Evolutionary conservation across 75 land plant species (phyloP).

Genomic region (Cryptomeria japonica): DNA sequence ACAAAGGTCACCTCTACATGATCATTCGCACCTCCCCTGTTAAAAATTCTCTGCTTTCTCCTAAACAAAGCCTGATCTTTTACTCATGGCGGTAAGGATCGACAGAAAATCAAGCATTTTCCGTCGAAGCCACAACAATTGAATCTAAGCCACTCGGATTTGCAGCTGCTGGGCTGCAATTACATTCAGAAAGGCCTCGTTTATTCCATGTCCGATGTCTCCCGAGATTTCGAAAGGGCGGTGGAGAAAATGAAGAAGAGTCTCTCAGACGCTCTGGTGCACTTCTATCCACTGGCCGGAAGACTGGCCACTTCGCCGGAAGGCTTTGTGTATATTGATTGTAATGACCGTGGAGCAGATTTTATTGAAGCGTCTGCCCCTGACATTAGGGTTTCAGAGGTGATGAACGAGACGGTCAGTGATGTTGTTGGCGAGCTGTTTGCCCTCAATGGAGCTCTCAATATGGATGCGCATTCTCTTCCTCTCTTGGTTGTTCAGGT

Average conservation of each 20-base stretch:
- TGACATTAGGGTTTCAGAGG: slow-evolving; percentile 14
- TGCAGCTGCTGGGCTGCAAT: slow-evolving; percentile 64
- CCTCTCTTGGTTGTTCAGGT: slow-evolving; percentile 55
- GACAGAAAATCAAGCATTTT: slow-evolving; percentile 19
- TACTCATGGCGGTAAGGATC: neutral
- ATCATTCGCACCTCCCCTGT: no score
- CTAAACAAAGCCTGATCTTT: no score
- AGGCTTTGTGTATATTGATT: slow-evolving; percentile 37
- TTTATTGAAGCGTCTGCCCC: slow-evolving; percentile 50
- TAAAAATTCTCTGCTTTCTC: no score
- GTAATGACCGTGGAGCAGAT: slow-evolving; percentile 50
- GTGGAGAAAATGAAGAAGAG: slow-evolving; percentile 24
- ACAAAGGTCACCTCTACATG: no score
- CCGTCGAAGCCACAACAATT: slow-evolving; percentile 25
- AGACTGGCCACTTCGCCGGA: slow-evolving; percentile 29
- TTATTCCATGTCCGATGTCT: slow-evolving; percentile 26
- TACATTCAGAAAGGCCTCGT: slow-evolving; percentile 71
- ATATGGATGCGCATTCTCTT: slow-evolving; percentile 34
- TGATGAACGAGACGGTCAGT: slow-evolving; percentile 25
- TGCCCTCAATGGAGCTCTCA: slow-evolving; percentile 33
- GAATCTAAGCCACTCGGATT: slow-evolving; percentile 54
- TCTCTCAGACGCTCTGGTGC: slow-evolving; percentile 44
- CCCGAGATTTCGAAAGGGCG: slow-evolving; percentile 4
- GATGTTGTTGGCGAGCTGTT: slow-evolving; percentile 30
- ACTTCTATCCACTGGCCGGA: slow-evolving; percentile 62